Base-by-base conservation (phyloP, 2,329 filamentous ascomycete species). In the Biscogniauxia marginata region DNA sequence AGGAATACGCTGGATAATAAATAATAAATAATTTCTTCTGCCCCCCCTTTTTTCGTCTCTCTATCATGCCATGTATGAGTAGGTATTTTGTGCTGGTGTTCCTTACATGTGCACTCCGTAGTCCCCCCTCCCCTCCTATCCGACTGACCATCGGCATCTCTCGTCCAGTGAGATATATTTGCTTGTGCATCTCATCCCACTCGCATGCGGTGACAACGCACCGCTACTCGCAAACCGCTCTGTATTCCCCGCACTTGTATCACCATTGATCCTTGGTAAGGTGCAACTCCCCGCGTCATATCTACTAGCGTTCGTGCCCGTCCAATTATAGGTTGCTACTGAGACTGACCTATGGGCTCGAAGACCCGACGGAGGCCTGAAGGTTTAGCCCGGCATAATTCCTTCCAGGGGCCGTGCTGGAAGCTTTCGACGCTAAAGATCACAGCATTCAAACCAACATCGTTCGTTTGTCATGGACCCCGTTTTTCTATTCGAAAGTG, bases 241-340 rank as follows among this genome's bases (percentile, higher is more conserved):
- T 7, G 6, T 30, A 30, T 39, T 39, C 30, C 30, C 30, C 30
- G 30, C 30, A 39, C 30, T 39, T 39, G 30, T 39, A 39, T 39
- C 30, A 39, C 30, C 30, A 39, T 39, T 60, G 51, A 59, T 57
- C 59, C 57, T 59, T 45, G 51, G 57, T 53, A 54, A 58, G 48
- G 52, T 23, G 50, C 49, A 25, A 49, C 19, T 46, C 53, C 43
- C 24, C 30, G 43, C 19, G 54, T 55, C 30, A 39, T 39, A 39
- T 39, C 44, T 51, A 13, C 49, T 30, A 19, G 39, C 49, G 23
- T 9, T 52, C 23, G 51, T 50, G 21, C 53, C 49, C 18, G 50
- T 52, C 18, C 50, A 51, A 45, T 49, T 59, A 46, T 55, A 55
- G 25, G 53, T 50, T 23, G 49, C 13, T 11, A 39, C 11, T 39